Base-by-base conservation (phyloP, 225 moss, liverwort and hornwort genomes). In the Asterella californica region DNA sequence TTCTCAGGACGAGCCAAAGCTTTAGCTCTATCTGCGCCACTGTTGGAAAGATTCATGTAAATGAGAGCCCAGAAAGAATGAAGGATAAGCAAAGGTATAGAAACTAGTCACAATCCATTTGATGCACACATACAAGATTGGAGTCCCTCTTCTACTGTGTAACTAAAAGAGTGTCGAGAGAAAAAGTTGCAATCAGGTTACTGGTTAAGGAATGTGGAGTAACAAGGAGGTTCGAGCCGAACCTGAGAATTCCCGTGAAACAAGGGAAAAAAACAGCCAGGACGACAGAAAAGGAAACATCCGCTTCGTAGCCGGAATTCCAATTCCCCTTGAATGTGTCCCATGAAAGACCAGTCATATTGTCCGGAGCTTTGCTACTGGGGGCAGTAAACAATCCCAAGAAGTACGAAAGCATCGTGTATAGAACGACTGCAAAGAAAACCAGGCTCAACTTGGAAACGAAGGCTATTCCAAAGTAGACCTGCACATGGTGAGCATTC, bases 231-330 rank as follows among this genome's bases (percentile, higher is more conserved):
- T 48, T n/a, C 50, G 30, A 38, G 27, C 61, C 82, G 1, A 79
- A 94, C 96, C 96, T 97, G 61, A 97, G 90, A 37, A 97, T 97
- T 45, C 97, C 97, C 17, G 97, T 94, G 86, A 90, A 97, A 81
- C 97, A 97, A 47, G 97, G 97, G 80, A 97, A 97, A 84, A 97
- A 97, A 85, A 97, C 86, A 22, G 97, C 87, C 49, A 97, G 90
- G 12, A 91, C 94, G 24, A 93, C 92, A 27, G 93, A 89, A 81
- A 97, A 97, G 1, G 92, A 89, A 65, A 92, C 91, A 29, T 90
- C 94, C 2, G 82, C 29, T 9, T 92, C 87, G 81, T 97, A 97
- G 14, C 88, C 91, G 5, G 97, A 86, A 79, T 84, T 90, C 97
- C 97, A 97, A 70, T 97, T 97, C 53, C 89, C 86, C 64, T 93